phyloP scores from a whole-genome alignment of 2,329 filamentous ascomycete species.

The Camptophora hylomeconis region DNA sequence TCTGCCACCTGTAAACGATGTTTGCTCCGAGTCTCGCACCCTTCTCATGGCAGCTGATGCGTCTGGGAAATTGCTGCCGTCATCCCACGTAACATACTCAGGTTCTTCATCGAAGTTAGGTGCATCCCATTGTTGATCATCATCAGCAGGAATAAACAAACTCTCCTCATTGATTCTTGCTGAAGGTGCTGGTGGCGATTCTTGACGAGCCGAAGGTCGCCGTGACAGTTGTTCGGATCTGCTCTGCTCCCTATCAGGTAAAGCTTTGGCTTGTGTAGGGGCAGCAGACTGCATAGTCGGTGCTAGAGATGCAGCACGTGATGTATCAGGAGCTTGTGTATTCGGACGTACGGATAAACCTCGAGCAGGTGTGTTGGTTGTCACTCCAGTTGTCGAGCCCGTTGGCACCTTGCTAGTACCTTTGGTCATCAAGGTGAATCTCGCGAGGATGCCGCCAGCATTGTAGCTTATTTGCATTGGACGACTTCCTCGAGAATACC shows the following conservation, averaged over 20 bases:
- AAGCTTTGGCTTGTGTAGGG: background rate
- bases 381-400: constrained; percentile 26
- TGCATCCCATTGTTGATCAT: constrained; percentile 45
- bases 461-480: constrained; percentile 49
- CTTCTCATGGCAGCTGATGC: constrained; percentile 21
- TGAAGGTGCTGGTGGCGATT: constrained; percentile 22
- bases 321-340: constrained; percentile 18
- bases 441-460: constrained; percentile 40
- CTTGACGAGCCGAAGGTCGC: constrained; percentile 1
- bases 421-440: constrained; percentile 54
- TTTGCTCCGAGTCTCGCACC: constrained; percentile 24
- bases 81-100: constrained; percentile 32
- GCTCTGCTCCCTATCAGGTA: background rate
- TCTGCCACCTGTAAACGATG: constrained; percentile 11
- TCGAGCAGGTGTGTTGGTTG: constrained; percentile 21
- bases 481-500: constrained; percentile 46
- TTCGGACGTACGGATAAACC: constrained; percentile 28
- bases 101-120: constrained; percentile 39
- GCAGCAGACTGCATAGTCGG: constrained; percentile 3
- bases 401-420: too few relatives aligned
- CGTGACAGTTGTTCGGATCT: background rate
- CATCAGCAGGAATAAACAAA: constrained; percentile 48
- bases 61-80: constrained; percentile 43
- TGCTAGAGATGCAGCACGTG: constrained; percentile 6
- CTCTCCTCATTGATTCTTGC: constrained; percentile 41